phyloP scores from a whole-genome alignment of 2,329 filamentous ascomycete genomes.

The Erysiphe pulchra region DNA sequence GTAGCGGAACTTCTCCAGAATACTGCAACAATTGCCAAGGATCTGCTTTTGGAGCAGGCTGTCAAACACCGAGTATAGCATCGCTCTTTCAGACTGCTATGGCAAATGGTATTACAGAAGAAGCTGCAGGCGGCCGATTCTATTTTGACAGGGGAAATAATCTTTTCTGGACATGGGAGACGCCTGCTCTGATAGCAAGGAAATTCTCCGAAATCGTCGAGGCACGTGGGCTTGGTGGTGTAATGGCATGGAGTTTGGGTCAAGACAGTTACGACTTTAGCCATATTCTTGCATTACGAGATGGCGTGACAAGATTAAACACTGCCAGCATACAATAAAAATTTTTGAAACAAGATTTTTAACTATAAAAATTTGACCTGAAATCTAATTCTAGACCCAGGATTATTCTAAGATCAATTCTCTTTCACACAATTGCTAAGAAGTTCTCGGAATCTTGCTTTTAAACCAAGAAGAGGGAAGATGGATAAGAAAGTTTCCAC shows the following conservation, averaged over 20 bases:
- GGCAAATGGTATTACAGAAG: conserved; percentile 27
- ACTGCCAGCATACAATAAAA: no score
- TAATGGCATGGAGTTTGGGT: conserved; percentile 51
- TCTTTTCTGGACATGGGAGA: conserved; percentile 55
- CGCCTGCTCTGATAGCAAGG: conserved; percentile 26
- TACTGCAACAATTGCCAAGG: no score
- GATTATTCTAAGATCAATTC: no score
- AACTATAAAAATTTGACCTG: no score
- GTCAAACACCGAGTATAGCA: neutral
- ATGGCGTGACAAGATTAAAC: conserved; percentile 1
- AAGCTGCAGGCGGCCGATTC: conserved; percentile 33
- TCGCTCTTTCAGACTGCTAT: conserved; percentile 26
- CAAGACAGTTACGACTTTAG: conserved; percentile 28
- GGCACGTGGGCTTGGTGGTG: conserved; percentile 32
- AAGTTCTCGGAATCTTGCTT: no score
- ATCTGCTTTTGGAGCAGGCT: no score
- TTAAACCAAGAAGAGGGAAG: no score
- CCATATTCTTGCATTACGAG: conserved; percentile 19
- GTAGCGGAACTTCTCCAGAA: no score
- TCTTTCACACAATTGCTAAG: no score
- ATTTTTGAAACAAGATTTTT: no score
- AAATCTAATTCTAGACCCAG: no score
- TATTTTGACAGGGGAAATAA: conserved; percentile 33
- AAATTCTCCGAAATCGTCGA: conserved; percentile 37
- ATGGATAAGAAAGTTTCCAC: no score